Evolutionary conservation across 306 rosid species (phyloP).

Genomic region (Pyrus bretschneideri): DNA sequence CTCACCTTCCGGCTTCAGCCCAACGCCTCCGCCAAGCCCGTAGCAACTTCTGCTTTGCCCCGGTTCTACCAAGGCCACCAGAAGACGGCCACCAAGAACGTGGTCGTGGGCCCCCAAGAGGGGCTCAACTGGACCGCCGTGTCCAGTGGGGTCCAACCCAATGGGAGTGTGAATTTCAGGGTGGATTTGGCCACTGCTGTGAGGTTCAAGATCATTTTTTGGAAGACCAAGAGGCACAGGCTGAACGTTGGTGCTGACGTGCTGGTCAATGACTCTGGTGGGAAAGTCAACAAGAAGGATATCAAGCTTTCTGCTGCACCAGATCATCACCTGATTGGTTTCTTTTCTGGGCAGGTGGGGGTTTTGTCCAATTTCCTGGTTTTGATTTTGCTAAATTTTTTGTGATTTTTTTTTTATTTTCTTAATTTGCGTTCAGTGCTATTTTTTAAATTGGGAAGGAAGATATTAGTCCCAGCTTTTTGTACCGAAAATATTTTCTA

Average conservation of each 20-base stretch:
- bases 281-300: constrained; percentile 13
- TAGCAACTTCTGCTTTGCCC: constrained; percentile 19
- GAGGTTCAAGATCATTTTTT: constrained; percentile 59
- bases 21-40: not conserved
- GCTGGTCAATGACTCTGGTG: constrained; percentile 33
- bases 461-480: not conserved
- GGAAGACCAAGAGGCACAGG: constrained; percentile 50
- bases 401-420: not conserved
- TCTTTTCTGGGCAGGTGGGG: constrained; percentile 24
- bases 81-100: constrained; percentile 35
- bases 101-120: not conserved
- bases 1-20: constrained; percentile 25
- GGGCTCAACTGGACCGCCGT: constrained; percentile 23
- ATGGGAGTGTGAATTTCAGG: constrained; percentile 21
- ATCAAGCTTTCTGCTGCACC: constrained; percentile 55
- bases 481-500: not conserved
- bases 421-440: not conserved
- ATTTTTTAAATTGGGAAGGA: not conserved
- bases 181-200: constrained; percentile 55
- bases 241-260: constrained; percentile 48
- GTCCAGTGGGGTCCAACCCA: not conserved
- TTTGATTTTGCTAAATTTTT: constrained; percentile 15
- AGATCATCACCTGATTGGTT: not conserved
- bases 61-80: constrained; percentile 67
- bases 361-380: constrained; percentile 21